These are phyloP conservation scores for Hygrophorus russula DNA, from an alignment of 768 basidiomycete species.

Conservation along the genomic window DNA sequence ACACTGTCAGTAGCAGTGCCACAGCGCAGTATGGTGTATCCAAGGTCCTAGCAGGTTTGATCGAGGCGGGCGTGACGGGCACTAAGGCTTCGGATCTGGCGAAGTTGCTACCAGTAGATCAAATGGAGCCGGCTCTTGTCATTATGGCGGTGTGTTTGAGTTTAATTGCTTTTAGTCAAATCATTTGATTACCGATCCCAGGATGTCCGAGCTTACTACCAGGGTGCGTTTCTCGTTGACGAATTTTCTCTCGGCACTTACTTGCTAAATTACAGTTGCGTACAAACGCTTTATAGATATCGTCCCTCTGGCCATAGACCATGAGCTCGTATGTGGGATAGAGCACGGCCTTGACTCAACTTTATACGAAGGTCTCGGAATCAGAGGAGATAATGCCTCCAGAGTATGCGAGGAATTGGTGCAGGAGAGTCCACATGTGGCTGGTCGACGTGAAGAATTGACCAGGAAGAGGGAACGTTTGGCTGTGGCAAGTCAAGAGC, in stretches of 20 bases:
- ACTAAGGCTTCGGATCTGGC: slow-evolving; percentile 31
- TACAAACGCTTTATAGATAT: slow-evolving; percentile 52
- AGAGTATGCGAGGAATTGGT: slow-evolving; percentile 39
- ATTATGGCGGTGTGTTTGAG: slow-evolving; percentile 41
- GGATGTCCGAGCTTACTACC: slow-evolving; percentile 61
- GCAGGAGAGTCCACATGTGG: slow-evolving; percentile 35
- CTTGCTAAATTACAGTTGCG: slow-evolving; percentile 27
- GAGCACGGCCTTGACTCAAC: slow-evolving; percentile 32
- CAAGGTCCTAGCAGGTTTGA: slow-evolving; percentile 23
- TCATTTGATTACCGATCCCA: too few relatives aligned
- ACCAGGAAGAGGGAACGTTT: slow-evolving; percentile 41
- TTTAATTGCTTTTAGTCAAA: too few relatives aligned
- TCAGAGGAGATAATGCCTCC: slow-evolving; percentile 36
- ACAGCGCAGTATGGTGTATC: slow-evolving; percentile 14
- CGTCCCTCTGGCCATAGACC: slow-evolving; percentile 44
- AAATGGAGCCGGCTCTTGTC: slow-evolving; percentile 40
- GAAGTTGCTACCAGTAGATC: slow-evolving; percentile 39
- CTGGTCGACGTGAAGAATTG: slow-evolving; percentile 35
- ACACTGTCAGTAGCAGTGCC: not conserved
- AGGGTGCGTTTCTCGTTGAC: slow-evolving; percentile 35
- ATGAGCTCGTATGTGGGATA: slow-evolving; percentile 42
- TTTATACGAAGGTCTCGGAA: slow-evolving; percentile 36
- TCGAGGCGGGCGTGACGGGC: slow-evolving; percentile 26
- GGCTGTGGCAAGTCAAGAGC: slow-evolving; percentile 30
- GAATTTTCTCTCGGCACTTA: slow-evolving; percentile 1